Conservation (phyloP, 257 asterid species). For the Parsonsia alboflavescens region DNA sequence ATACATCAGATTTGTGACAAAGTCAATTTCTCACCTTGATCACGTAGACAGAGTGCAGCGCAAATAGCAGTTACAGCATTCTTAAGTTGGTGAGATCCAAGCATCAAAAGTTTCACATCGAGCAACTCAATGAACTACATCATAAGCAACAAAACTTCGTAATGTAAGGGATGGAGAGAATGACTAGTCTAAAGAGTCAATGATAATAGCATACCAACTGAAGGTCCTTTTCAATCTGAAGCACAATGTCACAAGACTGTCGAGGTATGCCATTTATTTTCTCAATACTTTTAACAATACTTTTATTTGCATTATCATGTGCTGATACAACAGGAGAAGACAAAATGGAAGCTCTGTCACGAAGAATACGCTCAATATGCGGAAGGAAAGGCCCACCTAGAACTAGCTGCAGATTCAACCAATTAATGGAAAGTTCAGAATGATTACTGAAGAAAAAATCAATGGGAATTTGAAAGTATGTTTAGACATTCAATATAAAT, state of each 20-base stretch:
- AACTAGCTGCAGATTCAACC: slow-evolving; percentile 54
- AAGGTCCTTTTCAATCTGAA: slow-evolving; percentile 54
- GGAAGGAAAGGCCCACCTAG: slow-evolving; percentile 94
- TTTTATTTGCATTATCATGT: slow-evolving; percentile 71
- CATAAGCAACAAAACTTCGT: slow-evolving; percentile 7
- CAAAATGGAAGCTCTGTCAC: slow-evolving; percentile 60
- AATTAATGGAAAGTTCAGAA: slow-evolving; percentile 1
- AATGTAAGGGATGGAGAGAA: slow-evolving; percentile 3
- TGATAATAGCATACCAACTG: slow-evolving; percentile 39
- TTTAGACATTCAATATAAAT: not conserved
- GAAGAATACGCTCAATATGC: slow-evolving; percentile 69
- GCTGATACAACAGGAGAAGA: slow-evolving; percentile 78
- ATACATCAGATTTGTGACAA: not conserved
- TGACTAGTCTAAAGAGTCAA: not conserved
- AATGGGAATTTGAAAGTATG: not conserved
- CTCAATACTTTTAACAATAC: slow-evolving; percentile 51
- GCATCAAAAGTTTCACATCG: slow-evolving; percentile 61
- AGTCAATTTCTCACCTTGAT: slow-evolving; percentile 53
- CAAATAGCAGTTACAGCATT: slow-evolving; percentile 90
- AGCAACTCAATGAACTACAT: slow-evolving; percentile 57
- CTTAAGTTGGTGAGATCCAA: slow-evolving; percentile 88
- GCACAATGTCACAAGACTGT: slow-evolving; percentile 71
- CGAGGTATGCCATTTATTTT: slow-evolving; percentile 38
- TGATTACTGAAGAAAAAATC: not conserved
- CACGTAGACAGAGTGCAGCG: slow-evolving; percentile 79